Evolutionary conservation across 2,329 filamentous ascomycete species (phyloP), one percentile per base, ranked within the genome.

Genomic region (Cephalotrichum gorgonifer): DNA sequence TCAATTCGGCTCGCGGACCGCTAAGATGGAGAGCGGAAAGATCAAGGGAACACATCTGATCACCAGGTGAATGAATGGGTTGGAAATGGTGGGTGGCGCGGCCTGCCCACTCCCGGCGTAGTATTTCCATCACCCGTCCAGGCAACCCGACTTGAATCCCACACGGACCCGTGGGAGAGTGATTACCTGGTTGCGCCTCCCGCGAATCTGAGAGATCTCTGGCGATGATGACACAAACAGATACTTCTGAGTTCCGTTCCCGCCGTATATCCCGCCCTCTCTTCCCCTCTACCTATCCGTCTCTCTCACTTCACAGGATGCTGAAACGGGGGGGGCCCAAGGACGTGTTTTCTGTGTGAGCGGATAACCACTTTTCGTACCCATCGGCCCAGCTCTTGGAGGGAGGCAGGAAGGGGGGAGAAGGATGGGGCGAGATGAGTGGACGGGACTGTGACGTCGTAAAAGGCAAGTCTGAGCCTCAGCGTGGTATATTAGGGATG

Each of bases 1-100:
- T 51, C 87, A 93, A 64, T 93, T 93, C 59, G 87, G 87, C 14
- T 81, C 87, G 3, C 73, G 86, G 55, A 90, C 86, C 3, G 87
- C 87, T 14, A 93, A 90, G 69, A 90, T 91, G 81, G 83, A 88
- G 60, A 77, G 70, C 50, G 76, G 79, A 4, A 79, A 72, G 58
- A 76, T 76, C 12, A 88, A 85, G 58, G 86, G 86, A 1, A 88
- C 86, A 26, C 31, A 25, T 44, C 15, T 42, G 12, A 7, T 26
- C 3, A 8, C 14, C 14, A 28, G 7, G 3, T 6, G 8, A n/a
- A 25, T 51, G 11, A 39, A 20, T 11, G n/a, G 12, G 15, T 9
- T 3, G 2, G 6, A 39, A 20, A 22, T 20, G n/a, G n/a, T n/a
- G n/a, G n/a, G n/a, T n/a, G n/a, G n/a, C n/a, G n/a, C n/a, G n/a